Base-by-base conservation (phyloP, 345 rosid species). In the Fremontodendron californicum region DNA sequence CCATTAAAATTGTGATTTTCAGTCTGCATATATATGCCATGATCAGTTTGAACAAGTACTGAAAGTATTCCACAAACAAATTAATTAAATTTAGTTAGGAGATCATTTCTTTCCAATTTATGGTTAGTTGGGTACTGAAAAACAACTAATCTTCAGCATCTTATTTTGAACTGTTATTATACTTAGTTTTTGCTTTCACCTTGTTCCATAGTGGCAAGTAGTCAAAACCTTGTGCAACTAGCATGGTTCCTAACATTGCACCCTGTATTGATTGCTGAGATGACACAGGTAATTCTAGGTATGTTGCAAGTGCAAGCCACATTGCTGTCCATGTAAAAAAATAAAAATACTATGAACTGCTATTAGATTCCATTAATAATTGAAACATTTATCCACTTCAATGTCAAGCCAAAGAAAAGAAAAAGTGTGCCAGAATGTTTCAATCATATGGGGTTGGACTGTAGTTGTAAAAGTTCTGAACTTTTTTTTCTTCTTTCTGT, bases 281-380 rank as follows among this genome's bases (percentile, higher is more conserved):
- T 51, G 83, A 85, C 3, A 85, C 87, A 52, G 85, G 85, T 15
- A 85, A 35, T 80, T 80, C 83, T 63, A 72, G 71, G 49, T 78
- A 80, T 13, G 84, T 82, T 43, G 87, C 83, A 21, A 82, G 43
- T 73, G 75, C 43, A 42, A 82, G 73, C 87, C 85, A 84, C 46
- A 82, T 81, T 71, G 83, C 85, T 82, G 76, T 75, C 77, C 25
- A 25, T 49, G 23, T 79, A 48, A 29, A 48, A 39, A 21, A 57
- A 60, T 11, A 2, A 55, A 15, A 6, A 25, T 8, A 51, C 12
- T 9, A 48, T 7, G 40, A 62, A 45, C 62, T 61, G 42, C 7
- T 39, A 39, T 39, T 21, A n/a, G 79, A 70, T 71, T 73, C 82
- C 77, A 84, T 64, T 69, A 27, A 55, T 55, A 19, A 58, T 57